These are phyloP conservation scores for Neonectria faginata DNA, from an alignment of 2,329 filamentous ascomycete species.

Conservation along the genomic window DNA sequence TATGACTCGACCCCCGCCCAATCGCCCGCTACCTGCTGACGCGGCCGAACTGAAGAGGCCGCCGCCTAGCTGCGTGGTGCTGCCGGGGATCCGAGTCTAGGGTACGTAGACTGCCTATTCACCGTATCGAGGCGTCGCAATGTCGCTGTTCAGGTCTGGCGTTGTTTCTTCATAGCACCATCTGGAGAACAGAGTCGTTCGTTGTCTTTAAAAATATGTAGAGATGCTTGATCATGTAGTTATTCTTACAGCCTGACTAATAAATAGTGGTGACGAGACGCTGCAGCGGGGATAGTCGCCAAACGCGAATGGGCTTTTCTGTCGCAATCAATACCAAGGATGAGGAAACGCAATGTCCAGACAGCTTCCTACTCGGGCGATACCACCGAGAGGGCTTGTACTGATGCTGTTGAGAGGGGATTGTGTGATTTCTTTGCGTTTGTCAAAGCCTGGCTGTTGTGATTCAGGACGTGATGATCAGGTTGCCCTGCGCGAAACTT, in stretches of 20 bases:
- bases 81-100: slow-evolving; percentile 24
- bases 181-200: slow-evolving; percentile 17
- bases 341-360: background rate
- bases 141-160: background rate
- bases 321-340: background rate
- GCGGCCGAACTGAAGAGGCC: slow-evolving; percentile 25
- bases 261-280: background rate
- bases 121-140: background rate
- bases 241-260: background rate
- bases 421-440: background rate
- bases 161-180: background rate
- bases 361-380: slow-evolving; percentile 10
- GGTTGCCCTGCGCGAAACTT: background rate
- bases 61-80: slow-evolving; percentile 3
- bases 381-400: background rate
- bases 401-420: background rate
- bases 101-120: background rate
- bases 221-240: background rate
- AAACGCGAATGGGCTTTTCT: background rate
- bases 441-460: background rate
- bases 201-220: background rate
- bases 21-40: slow-evolving; percentile 33
- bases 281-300: background rate
- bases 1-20: slow-evolving; percentile 16
- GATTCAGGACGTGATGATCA: background rate